These are phyloP conservation scores for Fremontodendron californicum DNA, from an alignment of 345 rosid species.

Conservation along the genomic window DNA sequence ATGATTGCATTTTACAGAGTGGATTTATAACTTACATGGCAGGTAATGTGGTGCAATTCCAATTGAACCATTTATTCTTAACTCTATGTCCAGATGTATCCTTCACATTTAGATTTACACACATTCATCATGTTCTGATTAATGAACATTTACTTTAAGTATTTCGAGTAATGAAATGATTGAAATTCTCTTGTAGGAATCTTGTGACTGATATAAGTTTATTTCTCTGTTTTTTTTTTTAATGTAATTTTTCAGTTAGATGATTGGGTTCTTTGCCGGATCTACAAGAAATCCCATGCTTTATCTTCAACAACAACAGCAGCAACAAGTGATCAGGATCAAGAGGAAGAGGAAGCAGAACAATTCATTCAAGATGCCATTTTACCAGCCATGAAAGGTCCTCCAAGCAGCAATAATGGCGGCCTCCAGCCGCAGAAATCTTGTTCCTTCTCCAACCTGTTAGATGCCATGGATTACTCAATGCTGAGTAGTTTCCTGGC, in stretches of 20 bases:
- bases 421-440: constrained; percentile 61
- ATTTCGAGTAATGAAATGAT: too few relatives aligned
- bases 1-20: neutral
- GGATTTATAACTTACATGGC: neutral
- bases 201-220: neutral
- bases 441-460: constrained; percentile 65
- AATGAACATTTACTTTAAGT: too few relatives aligned
- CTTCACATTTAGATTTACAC: neutral
- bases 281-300: constrained; percentile 71
- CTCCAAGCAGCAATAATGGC: constrained; percentile 23
- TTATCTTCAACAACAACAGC: constrained; percentile 39
- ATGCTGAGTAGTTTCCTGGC: constrained; percentile 49
- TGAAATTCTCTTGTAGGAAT: neutral
- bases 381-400: constrained; percentile 27
- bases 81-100: neutral
- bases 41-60: neutral
- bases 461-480: constrained; percentile 73
- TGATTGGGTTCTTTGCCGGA: constrained; percentile 99
- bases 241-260: constrained; percentile 53
- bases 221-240: neutral
- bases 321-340: constrained; percentile 52
- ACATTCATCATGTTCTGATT: neutral
- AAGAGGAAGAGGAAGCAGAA: constrained; percentile 54
- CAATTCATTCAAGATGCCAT: constrained; percentile 30
- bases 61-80: neutral